A percentile compares a stretch with the other conserved stretches of the same genome.
phyloP scores from a whole-genome alignment of 2,329 filamentous ascomycete species.

The Microsporum audouinii region DNA sequence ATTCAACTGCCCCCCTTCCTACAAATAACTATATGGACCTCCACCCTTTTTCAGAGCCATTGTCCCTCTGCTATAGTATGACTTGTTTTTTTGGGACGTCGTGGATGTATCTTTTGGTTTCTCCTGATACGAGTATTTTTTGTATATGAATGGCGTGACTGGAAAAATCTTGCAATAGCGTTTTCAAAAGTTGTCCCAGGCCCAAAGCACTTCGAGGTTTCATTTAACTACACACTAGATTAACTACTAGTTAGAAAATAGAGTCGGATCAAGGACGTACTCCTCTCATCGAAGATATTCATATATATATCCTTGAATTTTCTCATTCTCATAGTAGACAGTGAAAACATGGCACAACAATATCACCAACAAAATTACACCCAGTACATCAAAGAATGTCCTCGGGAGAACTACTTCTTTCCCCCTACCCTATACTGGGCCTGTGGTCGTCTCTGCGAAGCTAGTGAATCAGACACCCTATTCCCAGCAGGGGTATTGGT shows the following conservation, averaged over 20 bases:
- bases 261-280: not conserved
- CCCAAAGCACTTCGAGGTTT: not conserved
- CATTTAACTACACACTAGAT: not conserved
- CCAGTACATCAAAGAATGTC: too few species aligned
- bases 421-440: not conserved
- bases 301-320: not conserved
- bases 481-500: not conserved
- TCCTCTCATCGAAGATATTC: not conserved
- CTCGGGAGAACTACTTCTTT: not conserved
- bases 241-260: not conserved
- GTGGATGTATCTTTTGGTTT: not conserved
- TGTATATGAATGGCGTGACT: not conserved
- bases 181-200: constrained; percentile 4
- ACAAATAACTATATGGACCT: not conserved
- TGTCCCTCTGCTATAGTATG: not conserved
- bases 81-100: not conserved
- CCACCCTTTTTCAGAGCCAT: not conserved
- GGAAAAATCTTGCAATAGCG: constrained; percentile 1
- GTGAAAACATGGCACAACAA: too few species aligned
- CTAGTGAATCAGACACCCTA: not conserved
- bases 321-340: not conserved
- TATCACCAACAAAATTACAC: not conserved
- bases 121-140: constrained; percentile 4
- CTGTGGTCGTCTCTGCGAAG: not conserved
- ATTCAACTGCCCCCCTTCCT: not conserved